A percentile compares a stretch with the other conserved stretches of the same genome.
Conservation (phyloP, 2,329 filamentous ascomycete species). For the Venturia nashicola region DNA sequence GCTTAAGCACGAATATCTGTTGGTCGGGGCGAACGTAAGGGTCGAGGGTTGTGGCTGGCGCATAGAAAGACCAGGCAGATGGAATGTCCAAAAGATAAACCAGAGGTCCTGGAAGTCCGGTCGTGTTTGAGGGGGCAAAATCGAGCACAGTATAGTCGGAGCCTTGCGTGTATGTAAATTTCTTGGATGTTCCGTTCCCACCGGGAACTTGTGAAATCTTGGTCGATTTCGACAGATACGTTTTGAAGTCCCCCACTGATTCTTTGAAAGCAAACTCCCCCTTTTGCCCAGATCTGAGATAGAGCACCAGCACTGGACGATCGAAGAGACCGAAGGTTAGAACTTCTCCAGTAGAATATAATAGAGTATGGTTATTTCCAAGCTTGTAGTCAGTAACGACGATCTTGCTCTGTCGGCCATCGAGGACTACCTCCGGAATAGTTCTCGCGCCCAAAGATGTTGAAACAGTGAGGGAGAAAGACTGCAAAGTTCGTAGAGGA, state of each 20-base stretch:
- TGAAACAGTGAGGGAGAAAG: slow-evolving; percentile 37
- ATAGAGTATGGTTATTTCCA: slow-evolving; percentile 34
- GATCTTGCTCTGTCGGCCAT: slow-evolving; percentile 42
- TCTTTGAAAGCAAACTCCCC: slow-evolving; percentile 29
- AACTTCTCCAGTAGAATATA: slow-evolving; percentile 46
- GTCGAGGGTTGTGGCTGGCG: slow-evolving; percentile 25
- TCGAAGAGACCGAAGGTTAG: slow-evolving; percentile 30
- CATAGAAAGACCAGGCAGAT: slow-evolving; percentile 27
- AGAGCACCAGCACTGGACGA: slow-evolving; percentile 26
- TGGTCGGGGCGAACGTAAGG: slow-evolving; percentile 27
- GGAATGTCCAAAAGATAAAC: slow-evolving; percentile 26
- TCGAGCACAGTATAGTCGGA: slow-evolving; percentile 22
- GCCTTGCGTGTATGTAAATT: slow-evolving; percentile 25
- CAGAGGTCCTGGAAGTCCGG: slow-evolving; percentile 22
- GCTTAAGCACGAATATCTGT: slow-evolving; percentile 27
- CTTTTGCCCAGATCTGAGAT: slow-evolving; percentile 26
- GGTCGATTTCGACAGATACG: slow-evolving; percentile 16
- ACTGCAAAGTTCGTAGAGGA: slow-evolving; percentile 36
- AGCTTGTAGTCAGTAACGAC: slow-evolving; percentile 44
- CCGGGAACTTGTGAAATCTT: not conserved
- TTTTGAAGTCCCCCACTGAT: slow-evolving; percentile 24
- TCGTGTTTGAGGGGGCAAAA: slow-evolving; percentile 36
- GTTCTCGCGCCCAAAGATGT: slow-evolving; percentile 34
- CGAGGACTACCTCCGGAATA: slow-evolving; percentile 35
- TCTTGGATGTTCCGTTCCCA: slow-evolving; percentile 15